Percentiles rank a stretch among this genome's conserved stretches.
These are phyloP conservation scores for Starmerella kuoi DNA, from an alignment of 805 yeast species.

Conservation along the genomic window DNA sequence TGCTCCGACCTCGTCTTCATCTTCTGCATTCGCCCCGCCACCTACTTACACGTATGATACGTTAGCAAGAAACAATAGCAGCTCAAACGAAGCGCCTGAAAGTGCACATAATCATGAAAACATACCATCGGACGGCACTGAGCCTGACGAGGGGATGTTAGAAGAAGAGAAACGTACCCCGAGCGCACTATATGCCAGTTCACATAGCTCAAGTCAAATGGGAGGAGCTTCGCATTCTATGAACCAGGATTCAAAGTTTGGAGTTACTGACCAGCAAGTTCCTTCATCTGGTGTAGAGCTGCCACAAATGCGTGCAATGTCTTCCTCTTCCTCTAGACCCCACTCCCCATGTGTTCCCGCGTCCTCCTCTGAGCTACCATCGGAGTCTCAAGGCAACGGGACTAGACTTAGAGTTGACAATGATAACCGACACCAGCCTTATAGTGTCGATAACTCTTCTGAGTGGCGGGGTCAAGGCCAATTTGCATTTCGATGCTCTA, in stretches of 20 bases:
- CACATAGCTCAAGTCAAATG: too few relatives aligned
- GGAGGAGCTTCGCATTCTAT: too few relatives aligned
- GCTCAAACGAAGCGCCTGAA: not conserved
- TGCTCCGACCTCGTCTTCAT: not conserved
- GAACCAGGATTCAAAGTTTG: too few relatives aligned
- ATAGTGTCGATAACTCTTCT: not conserved
- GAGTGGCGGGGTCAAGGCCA: constrained; percentile 13
- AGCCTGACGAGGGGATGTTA: constrained; percentile 12
- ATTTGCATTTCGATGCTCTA: constrained; percentile 7
- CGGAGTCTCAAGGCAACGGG: too few relatives aligned
- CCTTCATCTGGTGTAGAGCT: too few relatives aligned
- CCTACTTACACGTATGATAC: too few relatives aligned
- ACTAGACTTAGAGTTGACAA: too few relatives aligned
- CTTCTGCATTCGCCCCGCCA: too few relatives aligned
- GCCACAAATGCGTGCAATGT: constrained; percentile 12
- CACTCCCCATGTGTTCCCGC: not conserved
- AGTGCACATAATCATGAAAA: not conserved
- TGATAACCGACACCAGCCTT: too few relatives aligned
- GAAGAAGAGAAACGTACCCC: constrained; percentile 7
- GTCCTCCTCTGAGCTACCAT: not conserved
- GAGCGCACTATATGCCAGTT: too few relatives aligned
- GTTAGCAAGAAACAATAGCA: too few relatives aligned
- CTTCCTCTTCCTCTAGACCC: constrained; percentile 1
- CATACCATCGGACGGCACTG: constrained; percentile 17
- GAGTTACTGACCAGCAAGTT: too few relatives aligned